Evolutionary conservation across 2,329 filamentous ascomycete species (phyloP), one percentile per base, ranked within the genome.

Genomic region (Paecilomyces dactylethromorphus): DNA sequence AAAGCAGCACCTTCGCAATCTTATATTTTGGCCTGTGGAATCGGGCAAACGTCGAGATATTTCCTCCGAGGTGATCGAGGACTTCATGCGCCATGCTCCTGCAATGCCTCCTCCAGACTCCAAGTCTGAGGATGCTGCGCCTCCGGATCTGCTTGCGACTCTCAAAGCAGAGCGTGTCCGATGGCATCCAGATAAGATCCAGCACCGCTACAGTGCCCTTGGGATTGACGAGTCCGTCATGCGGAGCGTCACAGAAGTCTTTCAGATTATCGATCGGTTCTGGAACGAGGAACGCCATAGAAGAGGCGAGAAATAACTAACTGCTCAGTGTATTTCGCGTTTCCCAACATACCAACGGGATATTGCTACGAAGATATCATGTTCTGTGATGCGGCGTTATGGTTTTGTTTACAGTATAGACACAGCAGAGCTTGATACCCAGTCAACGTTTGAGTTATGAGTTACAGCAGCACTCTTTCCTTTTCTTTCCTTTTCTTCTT

Each of bases 111-210:
- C 45, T 8, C 39, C 58, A 8, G 56, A 53, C 32, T n/a, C 26
- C 29, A 18, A 54, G 31, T 55, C 54, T 24, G 57, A 60, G 22
- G 65, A 62, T n/a, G 60, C 69, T 52, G 64, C 62, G 10, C 29
- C 54, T 24, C 58, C 65, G 5, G 75, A 78, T 59, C 58, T 84
- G 21, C 57, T 75, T 13, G 78, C 81, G 52, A 71, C 82, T 4
- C 79, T 97, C 56, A 96, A 96, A 74, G 79, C 85, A 4, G 94
- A 99, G 78, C 85, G 94, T 56, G 87, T 97, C 18, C 83, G 92
- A 15, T 99, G 94, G 94, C 94, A 99, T 78, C 94, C 94, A 3
- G 94, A 99, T 76, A 99, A 97, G 80, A 89, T 97, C 58, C 91
- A 97, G 78, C 94, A 97, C 76, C 85, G 87, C 56, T 87, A 96